Conservation (phyloP, 768 basidiomycete genomes). For the Lactarius vividus region DNA sequence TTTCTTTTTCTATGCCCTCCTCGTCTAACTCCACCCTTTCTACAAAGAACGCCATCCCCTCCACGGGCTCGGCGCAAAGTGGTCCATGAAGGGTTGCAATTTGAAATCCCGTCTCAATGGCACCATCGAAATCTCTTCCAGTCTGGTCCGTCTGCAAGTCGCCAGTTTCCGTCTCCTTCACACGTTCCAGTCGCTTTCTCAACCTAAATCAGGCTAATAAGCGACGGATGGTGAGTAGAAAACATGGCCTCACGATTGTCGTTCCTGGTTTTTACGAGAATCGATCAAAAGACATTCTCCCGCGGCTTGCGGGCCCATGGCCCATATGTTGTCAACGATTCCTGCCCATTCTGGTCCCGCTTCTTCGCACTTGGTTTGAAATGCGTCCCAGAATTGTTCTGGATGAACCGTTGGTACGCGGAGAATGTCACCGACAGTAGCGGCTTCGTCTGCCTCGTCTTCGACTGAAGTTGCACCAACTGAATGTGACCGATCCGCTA, state of each 20-base stretch:
- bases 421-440: constrained; percentile 56
- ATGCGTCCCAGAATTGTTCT: constrained; percentile 77
- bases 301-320: constrained; percentile 85
- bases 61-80: constrained; percentile 90
- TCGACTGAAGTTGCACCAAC: constrained; percentile 35
- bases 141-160: constrained; percentile 29
- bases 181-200: constrained; percentile 45
- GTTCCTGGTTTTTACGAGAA: constrained; percentile 44
- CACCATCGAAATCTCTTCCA: constrained; percentile 66
- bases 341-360: constrained; percentile 79
- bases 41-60: constrained; percentile 89
- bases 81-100: constrained; percentile 93
- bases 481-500: constrained; percentile 39
- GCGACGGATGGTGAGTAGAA: constrained; percentile 13
- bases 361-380: constrained; percentile 60
- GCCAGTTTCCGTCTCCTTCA: constrained; percentile 34
- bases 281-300: constrained; percentile 90
- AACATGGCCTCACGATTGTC: constrained; percentile 53
- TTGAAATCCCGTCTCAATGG: constrained; percentile 93
- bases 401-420: constrained; percentile 62
- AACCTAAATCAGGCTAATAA: constrained; percentile 41
- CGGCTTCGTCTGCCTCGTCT: constrained; percentile 43
- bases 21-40: constrained; percentile 68
- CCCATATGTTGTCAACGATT: constrained; percentile 73
- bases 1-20: constrained; percentile 60